Conservation (phyloP, 352 stramenopile species). For the Phytophthora sp. region DNA sequence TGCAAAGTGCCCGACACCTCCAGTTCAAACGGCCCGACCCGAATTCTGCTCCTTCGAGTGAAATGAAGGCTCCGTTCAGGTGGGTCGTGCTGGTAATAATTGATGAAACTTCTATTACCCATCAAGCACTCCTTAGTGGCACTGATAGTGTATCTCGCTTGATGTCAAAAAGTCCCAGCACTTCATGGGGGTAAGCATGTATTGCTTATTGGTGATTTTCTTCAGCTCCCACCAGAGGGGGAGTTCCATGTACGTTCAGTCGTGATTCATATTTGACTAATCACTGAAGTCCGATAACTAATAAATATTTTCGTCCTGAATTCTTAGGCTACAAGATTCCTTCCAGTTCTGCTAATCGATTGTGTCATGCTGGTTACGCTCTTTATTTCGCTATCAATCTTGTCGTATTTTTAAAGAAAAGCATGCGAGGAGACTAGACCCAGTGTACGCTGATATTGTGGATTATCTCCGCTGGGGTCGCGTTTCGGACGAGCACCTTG, state of each 20-base stretch:
- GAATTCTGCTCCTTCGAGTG: slow-evolving; percentile 1
- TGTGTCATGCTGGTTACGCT: background rate
- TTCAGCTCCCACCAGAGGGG: slow-evolving; percentile 26
- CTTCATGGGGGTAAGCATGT: slow-evolving; percentile 40
- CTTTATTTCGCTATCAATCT: slow-evolving; percentile 5
- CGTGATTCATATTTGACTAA: background rate
- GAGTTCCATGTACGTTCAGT: slow-evolving; percentile 16
- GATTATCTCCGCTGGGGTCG: slow-evolving; percentile 1
- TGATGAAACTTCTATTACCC: slow-evolving; percentile 37
- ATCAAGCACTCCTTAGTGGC: slow-evolving; percentile 29
- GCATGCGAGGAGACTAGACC: slow-evolving; percentile 1
- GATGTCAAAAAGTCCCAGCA: background rate
- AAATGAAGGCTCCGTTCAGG: slow-evolving; percentile 28
- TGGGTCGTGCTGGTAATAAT: slow-evolving; percentile 27
- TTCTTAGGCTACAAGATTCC: background rate
- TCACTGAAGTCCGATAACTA: background rate
- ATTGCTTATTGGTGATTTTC: slow-evolving; percentile 28
- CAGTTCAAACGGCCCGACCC: slow-evolving; percentile 2
- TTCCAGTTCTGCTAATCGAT: background rate
- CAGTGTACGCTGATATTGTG: slow-evolving; percentile 1
- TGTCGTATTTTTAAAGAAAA: slow-evolving; percentile 11
- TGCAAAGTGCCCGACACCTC: background rate
- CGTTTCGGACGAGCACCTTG: background rate
- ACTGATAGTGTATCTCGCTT: slow-evolving; percentile 8
- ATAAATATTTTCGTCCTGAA: background rate